A percentile compares a stretch with the other conserved stretches of the same genome.
These are phyloP conservation scores for Paraphaeosphaeria minitans DNA, from an alignment of 2,329 filamentous ascomycete species.

Conservation along the genomic window DNA sequence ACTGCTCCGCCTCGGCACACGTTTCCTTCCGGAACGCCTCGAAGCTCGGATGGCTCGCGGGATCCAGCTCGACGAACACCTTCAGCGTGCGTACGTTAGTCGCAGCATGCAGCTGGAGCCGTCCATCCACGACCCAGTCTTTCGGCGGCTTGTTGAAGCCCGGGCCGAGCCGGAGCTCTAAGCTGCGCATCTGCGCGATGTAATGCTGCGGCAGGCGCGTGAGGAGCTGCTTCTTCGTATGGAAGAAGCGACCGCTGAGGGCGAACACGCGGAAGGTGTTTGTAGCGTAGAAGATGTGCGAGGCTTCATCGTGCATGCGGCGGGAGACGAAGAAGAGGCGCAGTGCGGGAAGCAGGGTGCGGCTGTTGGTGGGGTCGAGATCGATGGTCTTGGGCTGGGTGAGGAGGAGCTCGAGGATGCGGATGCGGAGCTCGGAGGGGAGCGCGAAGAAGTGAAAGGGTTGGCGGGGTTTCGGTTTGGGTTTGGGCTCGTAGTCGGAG, in stretches of 20 bases:
- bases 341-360: conserved; percentile 62
- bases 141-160: conserved; percentile 73
- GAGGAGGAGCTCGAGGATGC: conserved; percentile 55
- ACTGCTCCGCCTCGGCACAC: conserved; percentile 62
- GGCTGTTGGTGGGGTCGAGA: conserved; percentile 69
- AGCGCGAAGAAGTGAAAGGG: conserved; percentile 59
- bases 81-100: conserved; percentile 63
- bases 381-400: conserved; percentile 64
- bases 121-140: conserved; percentile 70
- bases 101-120: conserved; percentile 68
- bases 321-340: conserved; percentile 69
- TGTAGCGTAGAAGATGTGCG: conserved; percentile 56
- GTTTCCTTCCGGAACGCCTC: conserved; percentile 65
- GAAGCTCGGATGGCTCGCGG: conserved; percentile 67
- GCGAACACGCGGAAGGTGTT: conserved; percentile 61
- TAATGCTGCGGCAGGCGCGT: conserved; percentile 67
- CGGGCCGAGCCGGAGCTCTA: conserved; percentile 74
- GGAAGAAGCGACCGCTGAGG: conserved; percentile 65
- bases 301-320: conserved; percentile 57
- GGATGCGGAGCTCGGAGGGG: conserved; percentile 59
- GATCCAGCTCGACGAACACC: conserved; percentile 75
- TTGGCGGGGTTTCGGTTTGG: conserved; percentile 16
- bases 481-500: conserved; percentile 1
- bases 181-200: conserved; percentile 63
- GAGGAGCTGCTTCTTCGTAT: conserved; percentile 73